Evolutionary conservation across 352 stramenopile genomes (phyloP).

Genomic region (Lagenidium giganteum): DNA sequence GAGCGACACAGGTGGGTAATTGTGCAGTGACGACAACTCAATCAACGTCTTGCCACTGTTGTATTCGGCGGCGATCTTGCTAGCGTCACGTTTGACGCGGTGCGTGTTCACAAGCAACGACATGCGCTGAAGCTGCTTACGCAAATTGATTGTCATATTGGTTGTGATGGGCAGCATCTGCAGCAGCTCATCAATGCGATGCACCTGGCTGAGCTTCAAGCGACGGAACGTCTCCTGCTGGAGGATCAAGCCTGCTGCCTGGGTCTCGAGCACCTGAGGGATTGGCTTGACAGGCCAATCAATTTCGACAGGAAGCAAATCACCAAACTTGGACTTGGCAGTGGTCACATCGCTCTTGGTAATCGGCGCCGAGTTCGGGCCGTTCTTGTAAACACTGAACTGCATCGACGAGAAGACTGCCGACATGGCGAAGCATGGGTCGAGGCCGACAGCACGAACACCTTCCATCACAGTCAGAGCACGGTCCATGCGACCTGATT

Average conservation of each 20-base stretch:
- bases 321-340: constrained; percentile 57
- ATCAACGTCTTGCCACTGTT: constrained; percentile 72
- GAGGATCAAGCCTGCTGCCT: constrained; percentile 72
- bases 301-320: constrained; percentile 41
- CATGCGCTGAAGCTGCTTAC: constrained; percentile 83
- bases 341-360: constrained; percentile 39
- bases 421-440: constrained; percentile 85
- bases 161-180: constrained; percentile 84
- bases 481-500: constrained; percentile 77
- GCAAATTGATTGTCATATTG: constrained; percentile 85
- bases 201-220: constrained; percentile 75
- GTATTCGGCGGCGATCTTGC: constrained; percentile 64
- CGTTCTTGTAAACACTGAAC: constrained; percentile 62
- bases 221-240: constrained; percentile 84
- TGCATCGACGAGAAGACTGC: constrained; percentile 83
- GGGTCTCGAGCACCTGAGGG: constrained; percentile 76
- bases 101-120: constrained; percentile 84
- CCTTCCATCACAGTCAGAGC: constrained; percentile 86
- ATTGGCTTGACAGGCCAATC: constrained; percentile 77
- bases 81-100: constrained; percentile 55
- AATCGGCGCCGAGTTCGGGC: constrained; percentile 40
- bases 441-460: constrained; percentile 72
- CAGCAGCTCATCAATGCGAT: constrained; percentile 74
- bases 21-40: constrained; percentile 63
- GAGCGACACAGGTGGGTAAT: constrained; percentile 80